Evolutionary conservation across 106 monocot genomes (phyloP), one percentile per base, ranked within the genome.

Genomic region (Narthecium ossifragum): DNA sequence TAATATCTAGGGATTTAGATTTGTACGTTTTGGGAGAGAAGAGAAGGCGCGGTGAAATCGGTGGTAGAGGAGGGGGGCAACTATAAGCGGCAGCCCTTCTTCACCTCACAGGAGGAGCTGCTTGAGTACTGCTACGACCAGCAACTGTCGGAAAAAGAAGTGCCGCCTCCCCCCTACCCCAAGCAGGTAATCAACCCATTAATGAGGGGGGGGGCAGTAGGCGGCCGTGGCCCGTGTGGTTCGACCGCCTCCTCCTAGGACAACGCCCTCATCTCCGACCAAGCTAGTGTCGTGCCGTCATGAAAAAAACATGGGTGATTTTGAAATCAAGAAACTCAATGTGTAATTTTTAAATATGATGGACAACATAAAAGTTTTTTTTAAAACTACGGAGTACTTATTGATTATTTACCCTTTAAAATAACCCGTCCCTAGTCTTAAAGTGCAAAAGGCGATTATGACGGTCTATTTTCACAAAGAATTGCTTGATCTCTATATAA

Each of bases 41-140:
- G 38, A 78, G 59, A 53, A 64, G 46, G 57, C 58, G 34, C 5
- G 18, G 17, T 11, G 49, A 2, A 29, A 49, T 11, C 28, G 61
- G 33, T 32, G 34, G 34, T 15, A 39, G 82, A 61, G 57, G 77
- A 71, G 43, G 52, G 61, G 26, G 15, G 66, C 46, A n/a, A n/a
- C n/a, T 55, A 46, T 4, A 86, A 75, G 63, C 64, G 57, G 17
- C 61, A 76, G 31, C 86, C 82, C 10, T 83, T 86, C 65, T 82
- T 88, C 55, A 79, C 75, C 59, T 66, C 78, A 6, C 57, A 66
- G 24, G 88, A 88, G 9, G 84, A 88, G 33, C 65, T 82, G 17
- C 49, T 76, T 22, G 92, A 92, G 61, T 85, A 92, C 81, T n/a
- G n/a, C n/a, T 92, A 88, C 70, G 88, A 93, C 53, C 88, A 93